Percentiles rank a stretch among this genome's conserved stretches.
These are phyloP conservation scores for Rhodosporidiobolus odoratus DNA, from an alignment of 768 basidiomycete genomes.

Conservation along the genomic window DNA sequence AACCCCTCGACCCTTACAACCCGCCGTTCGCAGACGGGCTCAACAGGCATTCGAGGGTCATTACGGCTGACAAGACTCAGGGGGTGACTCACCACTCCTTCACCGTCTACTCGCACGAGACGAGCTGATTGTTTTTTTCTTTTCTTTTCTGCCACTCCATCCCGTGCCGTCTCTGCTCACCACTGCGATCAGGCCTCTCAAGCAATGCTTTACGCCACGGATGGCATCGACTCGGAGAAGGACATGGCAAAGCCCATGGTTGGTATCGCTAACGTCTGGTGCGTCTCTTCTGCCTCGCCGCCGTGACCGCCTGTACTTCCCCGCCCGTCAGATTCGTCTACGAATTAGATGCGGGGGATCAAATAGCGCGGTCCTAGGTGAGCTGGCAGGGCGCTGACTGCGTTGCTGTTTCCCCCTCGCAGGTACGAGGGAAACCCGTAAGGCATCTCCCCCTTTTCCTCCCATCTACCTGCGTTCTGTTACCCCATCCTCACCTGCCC, in stretches of 20 bases:
- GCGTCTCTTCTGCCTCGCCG: constrained; percentile 44
- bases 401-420: background rate
- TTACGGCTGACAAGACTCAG: constrained; percentile 90
- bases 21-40: constrained; percentile 36
- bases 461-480: background rate
- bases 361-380: background rate
- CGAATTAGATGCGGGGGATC: too few relatives aligned
- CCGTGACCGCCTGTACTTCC: constrained; percentile 7
- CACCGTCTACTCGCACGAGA: background rate
- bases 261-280: constrained; percentile 95
- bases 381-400: background rate
- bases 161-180: too few relatives aligned
- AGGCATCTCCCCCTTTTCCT: constrained; percentile 45
- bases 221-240: constrained; percentile 68
- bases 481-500: background rate
- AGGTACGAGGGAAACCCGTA: constrained; percentile 99
- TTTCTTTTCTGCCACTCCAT: background rate
- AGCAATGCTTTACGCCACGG: constrained; percentile 99
- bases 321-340: background rate
- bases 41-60: constrained; percentile 66
- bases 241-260: constrained; percentile 97
- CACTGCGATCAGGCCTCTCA: constrained; percentile 43
- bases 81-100: constrained; percentile 48
- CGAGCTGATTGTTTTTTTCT: background rate
- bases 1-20: background rate